Percentiles rank a stretch among this genome's conserved stretches.
These are phyloP conservation scores for Plasmodium inui DNA, from an alignment of 169 alveolate species.

Conservation along the genomic window DNA sequence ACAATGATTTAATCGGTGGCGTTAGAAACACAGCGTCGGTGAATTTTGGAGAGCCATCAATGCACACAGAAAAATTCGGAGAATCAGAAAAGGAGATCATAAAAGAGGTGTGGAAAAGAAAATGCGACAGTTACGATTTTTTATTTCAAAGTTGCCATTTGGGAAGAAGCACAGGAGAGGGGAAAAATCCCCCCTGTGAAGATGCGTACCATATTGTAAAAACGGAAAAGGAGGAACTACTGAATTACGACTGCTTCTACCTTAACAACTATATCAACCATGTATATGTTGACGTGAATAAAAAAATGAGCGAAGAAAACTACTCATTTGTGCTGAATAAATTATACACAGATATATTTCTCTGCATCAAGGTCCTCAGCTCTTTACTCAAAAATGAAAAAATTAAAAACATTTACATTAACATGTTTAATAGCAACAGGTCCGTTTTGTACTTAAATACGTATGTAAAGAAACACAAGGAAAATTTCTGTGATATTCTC, in stretches of 20 bases:
- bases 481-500: constrained; percentile 46
- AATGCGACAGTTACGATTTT: constrained; percentile 57
- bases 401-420: constrained; percentile 29
- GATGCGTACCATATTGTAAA: constrained; percentile 22
- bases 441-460: constrained; percentile 35
- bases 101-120: constrained; percentile 57
- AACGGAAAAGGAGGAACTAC: constrained; percentile 54
- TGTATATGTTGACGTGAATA: constrained; percentile 55
- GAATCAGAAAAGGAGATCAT: constrained; percentile 29
- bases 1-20: constrained; percentile 24
- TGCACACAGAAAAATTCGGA: constrained; percentile 13
- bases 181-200: background rate
- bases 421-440: constrained; percentile 30
- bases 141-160: constrained; percentile 29
- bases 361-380: constrained; percentile 40
- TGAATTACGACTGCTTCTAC: constrained; percentile 55
- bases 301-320: constrained; percentile 50
- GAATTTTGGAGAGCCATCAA: constrained; percentile 18
- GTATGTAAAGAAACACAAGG: constrained; percentile 40
- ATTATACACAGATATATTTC: constrained; percentile 71
- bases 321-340: constrained; percentile 49
- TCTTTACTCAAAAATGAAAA: constrained; percentile 51
- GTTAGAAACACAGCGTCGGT: constrained; percentile 3
- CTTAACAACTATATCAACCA: constrained; percentile 72
- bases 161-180: background rate